Base-by-base conservation (phyloP, 768 basidiomycete genomes). In the Phylloporus arenicola region DNA sequence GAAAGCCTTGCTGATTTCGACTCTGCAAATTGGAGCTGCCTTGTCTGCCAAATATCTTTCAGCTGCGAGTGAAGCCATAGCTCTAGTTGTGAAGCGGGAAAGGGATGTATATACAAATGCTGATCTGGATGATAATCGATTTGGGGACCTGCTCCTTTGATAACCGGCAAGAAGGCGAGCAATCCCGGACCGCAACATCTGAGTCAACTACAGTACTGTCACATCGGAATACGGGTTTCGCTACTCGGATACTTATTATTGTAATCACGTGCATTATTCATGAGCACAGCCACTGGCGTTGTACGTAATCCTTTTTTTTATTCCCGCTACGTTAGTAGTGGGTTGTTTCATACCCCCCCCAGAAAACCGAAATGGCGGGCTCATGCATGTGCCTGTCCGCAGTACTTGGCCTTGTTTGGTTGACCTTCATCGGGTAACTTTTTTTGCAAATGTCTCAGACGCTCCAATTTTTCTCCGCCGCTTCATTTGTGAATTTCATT, bases 41-140 rank as follows among this genome's bases (percentile, higher is more conserved):
- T 73, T 74, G 70, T 93, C 90, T 31, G 89, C 85, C 38, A 88
- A 69, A 68, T 85, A 92, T 38, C 81, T 79, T 57, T 86, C 85
- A 12, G 72, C 49, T 27, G 68, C 51, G 38, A 69, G 60, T 50
- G 65, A 69, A 25, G 63, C 62, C 70, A 72, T 72, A 9, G 60
- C 65, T 58, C 56, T 59, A 17, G 45, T 35, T 9, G 47, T 46
- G 29, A 29, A 34, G 34, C 8, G 27, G 35, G 17, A 20, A 39
- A 43, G 16, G 3, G 45, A 33, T 1, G 20, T 34, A 40, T 20
- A 20, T 9, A 38, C 37, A 10, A 38, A 38, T 6, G 19, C 11
- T 20, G 31, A 12, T 12, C n/a, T n/a, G 4, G 40, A 39, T 25
- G 40, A 44, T 37, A 34, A 61, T 61, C 45, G 57, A 61, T 58